These are phyloP conservation scores for Henningerozyma blattae DNA, from an alignment of 805 yeast species.

Conservation along the genomic window DNA sequence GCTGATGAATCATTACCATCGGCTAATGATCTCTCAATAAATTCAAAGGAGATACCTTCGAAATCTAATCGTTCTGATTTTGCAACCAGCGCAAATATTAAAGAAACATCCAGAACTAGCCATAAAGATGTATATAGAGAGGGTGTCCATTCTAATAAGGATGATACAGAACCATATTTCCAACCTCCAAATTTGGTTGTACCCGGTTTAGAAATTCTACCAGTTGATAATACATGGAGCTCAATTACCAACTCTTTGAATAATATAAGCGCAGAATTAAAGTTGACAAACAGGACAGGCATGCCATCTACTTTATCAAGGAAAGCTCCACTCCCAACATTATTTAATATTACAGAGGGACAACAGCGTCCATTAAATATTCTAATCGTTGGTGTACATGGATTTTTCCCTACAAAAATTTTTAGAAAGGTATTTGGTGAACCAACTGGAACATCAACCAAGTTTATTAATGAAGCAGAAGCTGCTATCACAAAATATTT, in stretches of 20 bases:
- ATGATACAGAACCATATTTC: slow-evolving; percentile 1
- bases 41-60: not conserved
- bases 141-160: not conserved
- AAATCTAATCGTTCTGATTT: not conserved
- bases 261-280: slow-evolving; percentile 8
- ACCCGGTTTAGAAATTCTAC: slow-evolving; percentile 21
- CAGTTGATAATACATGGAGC: slow-evolving; percentile 15
- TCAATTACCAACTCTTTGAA: slow-evolving; percentile 10
- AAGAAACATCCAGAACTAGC: no score
- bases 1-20: no score
- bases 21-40: not conserved
- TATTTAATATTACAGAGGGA: slow-evolving; percentile 11
- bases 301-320: slow-evolving; percentile 8
- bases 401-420: slow-evolving; percentile 84
- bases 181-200: slow-evolving; percentile 20
- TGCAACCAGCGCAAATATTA: not conserved
- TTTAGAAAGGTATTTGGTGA: slow-evolving; percentile 82
- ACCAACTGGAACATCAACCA: slow-evolving; percentile 91
- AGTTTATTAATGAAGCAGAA: slow-evolving; percentile 87
- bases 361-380: slow-evolving; percentile 37
- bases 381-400: slow-evolving; percentile 87
- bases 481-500: slow-evolving; percentile 62
- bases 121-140: no score
- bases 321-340: slow-evolving; percentile 9
- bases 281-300: slow-evolving; percentile 1